Conservation (phyloP, 1,284 basidiomycete species). For the Moesziomyces antarcticus region DNA sequence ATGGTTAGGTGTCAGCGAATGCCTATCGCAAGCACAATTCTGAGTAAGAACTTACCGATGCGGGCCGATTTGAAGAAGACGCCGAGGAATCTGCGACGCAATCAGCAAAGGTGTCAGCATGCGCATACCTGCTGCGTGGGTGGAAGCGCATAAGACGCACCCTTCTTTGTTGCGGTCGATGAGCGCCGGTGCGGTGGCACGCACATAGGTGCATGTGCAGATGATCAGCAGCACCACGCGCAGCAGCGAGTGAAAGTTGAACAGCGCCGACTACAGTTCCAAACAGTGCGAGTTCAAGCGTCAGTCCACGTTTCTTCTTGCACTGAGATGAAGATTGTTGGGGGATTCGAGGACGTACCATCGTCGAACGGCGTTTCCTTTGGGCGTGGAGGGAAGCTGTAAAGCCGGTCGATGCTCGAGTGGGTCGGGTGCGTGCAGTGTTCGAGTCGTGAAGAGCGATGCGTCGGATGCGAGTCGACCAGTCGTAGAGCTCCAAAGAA, state of each 20-base stretch:
- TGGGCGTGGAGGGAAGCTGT: too few species aligned
- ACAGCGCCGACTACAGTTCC: constrained; percentile 83
- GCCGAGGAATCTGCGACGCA: constrained; percentile 52
- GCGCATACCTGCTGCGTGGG: not conserved
- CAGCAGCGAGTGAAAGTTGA: constrained; percentile 96
- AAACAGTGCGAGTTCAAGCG: not conserved
- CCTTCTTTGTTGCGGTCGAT: constrained; percentile 95
- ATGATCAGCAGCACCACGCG: constrained; percentile 92
- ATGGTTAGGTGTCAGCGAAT: too few species aligned
- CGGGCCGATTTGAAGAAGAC: constrained; percentile 65
- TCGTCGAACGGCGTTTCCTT: too few species aligned
- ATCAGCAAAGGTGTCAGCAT: not conserved
- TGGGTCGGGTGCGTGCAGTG: too few species aligned
- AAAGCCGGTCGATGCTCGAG: too few species aligned
- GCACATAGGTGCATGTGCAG: constrained; percentile 96
- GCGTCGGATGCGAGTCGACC: too few species aligned
- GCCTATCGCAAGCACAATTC: too few species aligned
- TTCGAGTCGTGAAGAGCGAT: too few species aligned
- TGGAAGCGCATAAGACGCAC: constrained; percentile 65
- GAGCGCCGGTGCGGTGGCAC: constrained; percentile 86
- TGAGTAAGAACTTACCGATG: constrained; percentile 52
- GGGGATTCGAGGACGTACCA: too few species aligned
- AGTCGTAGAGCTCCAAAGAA: too few species aligned
- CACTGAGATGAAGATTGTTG: not conserved
- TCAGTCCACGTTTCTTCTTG: not conserved